Percentiles rank a stretch among this genome's conserved stretches.
These are phyloP conservation scores for Polychytrium aggregatum DNA, from an alignment of 192 early-diverging fungal genomes.

Conservation along the genomic window DNA sequence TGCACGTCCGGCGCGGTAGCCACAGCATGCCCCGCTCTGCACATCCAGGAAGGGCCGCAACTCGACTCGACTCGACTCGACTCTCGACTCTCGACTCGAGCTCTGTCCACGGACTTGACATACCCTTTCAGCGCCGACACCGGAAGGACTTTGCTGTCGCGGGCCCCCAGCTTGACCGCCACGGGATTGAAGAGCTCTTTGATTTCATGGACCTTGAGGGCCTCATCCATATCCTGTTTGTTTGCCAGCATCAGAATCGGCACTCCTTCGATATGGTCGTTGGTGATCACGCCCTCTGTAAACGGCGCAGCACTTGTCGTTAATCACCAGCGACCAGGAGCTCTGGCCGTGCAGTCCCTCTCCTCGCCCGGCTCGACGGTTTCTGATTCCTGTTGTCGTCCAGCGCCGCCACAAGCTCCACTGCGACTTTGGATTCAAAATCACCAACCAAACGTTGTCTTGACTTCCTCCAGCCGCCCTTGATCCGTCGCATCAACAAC, in stretches of 20 bases:
- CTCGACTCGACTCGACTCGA: too few relatives aligned
- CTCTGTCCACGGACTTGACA: too few relatives aligned
- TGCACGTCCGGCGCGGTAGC: not conserved
- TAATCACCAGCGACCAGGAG: too few relatives aligned
- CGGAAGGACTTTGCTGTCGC: conserved; percentile 78
- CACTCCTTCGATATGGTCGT: conserved; percentile 64
- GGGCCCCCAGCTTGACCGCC: conserved; percentile 67
- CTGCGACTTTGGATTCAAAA: not conserved
- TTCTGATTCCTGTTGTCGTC: too few relatives aligned
- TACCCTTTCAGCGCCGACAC: conserved; percentile 78
- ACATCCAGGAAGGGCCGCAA: too few relatives aligned
- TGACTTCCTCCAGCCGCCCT: conserved; percentile 71
- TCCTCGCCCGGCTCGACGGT: too few relatives aligned
- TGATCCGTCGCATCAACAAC: conserved; percentile 78
- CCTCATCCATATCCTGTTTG: conserved; percentile 75
- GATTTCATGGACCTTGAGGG: conserved; percentile 62
- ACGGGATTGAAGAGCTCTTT: conserved; percentile 89
- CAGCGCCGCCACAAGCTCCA: not conserved
- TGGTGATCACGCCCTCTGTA: conserved; percentile 65
- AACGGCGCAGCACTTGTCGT: not conserved
- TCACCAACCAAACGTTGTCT: conserved; percentile 53
- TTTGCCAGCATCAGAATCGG: conserved; percentile 91
- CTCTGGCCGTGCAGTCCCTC: too few relatives aligned
- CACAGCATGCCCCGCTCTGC: too few relatives aligned
- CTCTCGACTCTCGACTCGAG: too few relatives aligned